Base-by-base conservation (phyloP, 371 early-diverging fungal species). In the Mucor sp. region DNA sequence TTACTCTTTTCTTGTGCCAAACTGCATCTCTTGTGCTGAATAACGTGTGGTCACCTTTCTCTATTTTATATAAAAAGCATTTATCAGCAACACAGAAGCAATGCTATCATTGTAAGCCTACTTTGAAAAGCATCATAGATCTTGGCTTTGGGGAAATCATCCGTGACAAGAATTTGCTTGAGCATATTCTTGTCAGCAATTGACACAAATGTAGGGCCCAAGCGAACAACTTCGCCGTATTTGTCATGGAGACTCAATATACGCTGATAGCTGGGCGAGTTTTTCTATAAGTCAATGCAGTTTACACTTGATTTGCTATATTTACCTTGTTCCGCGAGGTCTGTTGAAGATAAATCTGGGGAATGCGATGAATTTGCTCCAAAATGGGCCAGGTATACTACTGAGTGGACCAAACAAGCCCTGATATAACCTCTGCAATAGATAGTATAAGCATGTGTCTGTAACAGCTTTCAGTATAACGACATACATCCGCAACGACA, bases 1-100 rank as follows among this genome's bases (percentile, higher is more conserved):
- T 58, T 72, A 78, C 78, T 37, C 80, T 66, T n/a, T 70, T 65
- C 37, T 75, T 79, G 44, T 79, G 80, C 62, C 76, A 77, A 19
- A 2, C 48, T 33, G 57, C 66, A 35, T 77, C 73, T 9, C 44
- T 67, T 6, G 80, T 60, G 59, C 69, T 75, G n/a, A 77, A 75
- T 58, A 79, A 32, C 6, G 75, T 72, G 6, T 53, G 58, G 9
- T 59, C 7, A 25, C 58, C 56, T 17, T 59, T 47, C 21, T 59
- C 71, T 74, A 44, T 44, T n/a, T 33, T 7, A 33, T 7, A 6
- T 19, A 44, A 6, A n/a, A 30, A 6, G 7, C 44, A 19, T 19
- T 6, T 44, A 5, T 44, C 37, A 37, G 37, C 14, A 7, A 37
- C 4, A 11, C 14, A 14, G 4, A 37, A 8, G 14, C 37, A 37